These are phyloP conservation scores for Neurospora sp. DNA, from an alignment of 495 filamentous ascomycete species.

Conservation along the genomic window DNA sequence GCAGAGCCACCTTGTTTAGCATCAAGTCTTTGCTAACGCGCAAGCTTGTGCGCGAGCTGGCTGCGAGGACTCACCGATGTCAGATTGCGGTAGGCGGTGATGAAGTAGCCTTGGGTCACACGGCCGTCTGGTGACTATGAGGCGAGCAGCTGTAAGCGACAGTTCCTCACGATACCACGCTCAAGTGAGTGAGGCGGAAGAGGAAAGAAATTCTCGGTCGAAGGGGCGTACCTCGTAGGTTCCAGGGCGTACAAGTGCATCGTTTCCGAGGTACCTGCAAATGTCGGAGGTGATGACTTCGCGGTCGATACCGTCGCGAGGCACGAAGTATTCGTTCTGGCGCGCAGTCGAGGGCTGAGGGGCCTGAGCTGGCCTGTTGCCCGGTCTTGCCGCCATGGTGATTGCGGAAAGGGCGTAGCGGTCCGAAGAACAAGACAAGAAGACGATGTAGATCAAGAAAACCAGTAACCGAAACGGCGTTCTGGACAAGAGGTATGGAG, in stretches of 20 bases:
- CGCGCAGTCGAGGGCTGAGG: constrained; percentile 37
- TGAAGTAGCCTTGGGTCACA: constrained; percentile 62
- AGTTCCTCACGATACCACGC: background rate
- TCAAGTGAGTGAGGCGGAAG: constrained; percentile 6
- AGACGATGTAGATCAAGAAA: background rate
- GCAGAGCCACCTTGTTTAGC: constrained; percentile 7
- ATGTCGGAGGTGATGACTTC: constrained; percentile 94
- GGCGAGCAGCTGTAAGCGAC: constrained; percentile 8
- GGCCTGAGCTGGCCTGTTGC: constrained; percentile 28
- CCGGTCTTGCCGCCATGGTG: constrained; percentile 26
- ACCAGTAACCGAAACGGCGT: background rate
- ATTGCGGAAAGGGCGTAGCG: background rate
- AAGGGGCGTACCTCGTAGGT: constrained; percentile 57
- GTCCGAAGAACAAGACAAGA: background rate
- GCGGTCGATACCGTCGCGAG: constrained; percentile 80
- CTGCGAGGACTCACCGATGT: constrained; percentile 58
- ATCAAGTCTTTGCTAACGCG: background rate
- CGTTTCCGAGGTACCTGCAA: constrained; percentile 84
- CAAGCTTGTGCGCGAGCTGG: constrained; percentile 8
- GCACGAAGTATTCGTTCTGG: constrained; percentile 79
- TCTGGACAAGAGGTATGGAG: constrained; percentile 11
- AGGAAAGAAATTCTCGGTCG: background rate
- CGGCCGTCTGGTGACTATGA: constrained; percentile 40
- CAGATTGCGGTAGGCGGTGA: constrained; percentile 78
- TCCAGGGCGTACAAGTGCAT: constrained; percentile 81